phyloP scores from a whole-genome alignment of 306 rosid genomes.

The Corylus heterophylla region DNA sequence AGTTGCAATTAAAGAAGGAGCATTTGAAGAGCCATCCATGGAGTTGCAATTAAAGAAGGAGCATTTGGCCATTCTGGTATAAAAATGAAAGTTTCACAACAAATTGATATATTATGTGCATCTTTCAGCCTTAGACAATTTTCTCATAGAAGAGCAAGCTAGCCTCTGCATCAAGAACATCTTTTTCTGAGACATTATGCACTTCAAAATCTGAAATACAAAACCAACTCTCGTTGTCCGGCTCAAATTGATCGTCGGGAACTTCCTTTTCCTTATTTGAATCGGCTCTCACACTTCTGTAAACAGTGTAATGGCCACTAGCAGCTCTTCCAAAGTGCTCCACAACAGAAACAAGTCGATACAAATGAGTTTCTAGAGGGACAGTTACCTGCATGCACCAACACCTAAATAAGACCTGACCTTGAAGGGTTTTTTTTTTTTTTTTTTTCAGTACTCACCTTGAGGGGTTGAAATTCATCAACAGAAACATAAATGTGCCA shows the following conservation, averaged over 20 bases:
- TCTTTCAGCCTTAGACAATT: slow-evolving; percentile 40
- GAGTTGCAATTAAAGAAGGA: neutral
- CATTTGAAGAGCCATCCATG: neutral
- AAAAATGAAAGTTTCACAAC: slow-evolving; percentile 6
- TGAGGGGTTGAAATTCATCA: neutral
- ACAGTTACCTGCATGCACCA: slow-evolving; percentile 57
- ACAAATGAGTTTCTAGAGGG: slow-evolving; percentile 48
- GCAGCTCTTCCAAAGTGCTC: slow-evolving; percentile 86
- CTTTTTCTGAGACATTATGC: slow-evolving; percentile 57
- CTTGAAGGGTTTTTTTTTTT: neutral
- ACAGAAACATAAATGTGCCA: neutral
- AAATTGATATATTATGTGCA: neutral
- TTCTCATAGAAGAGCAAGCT: slow-evolving; percentile 91
- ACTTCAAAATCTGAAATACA: slow-evolving; percentile 84
- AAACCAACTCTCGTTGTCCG: slow-evolving; percentile 53
- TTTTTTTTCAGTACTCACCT: neutral
- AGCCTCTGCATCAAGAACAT: slow-evolving; percentile 80
- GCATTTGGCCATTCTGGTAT: neutral
- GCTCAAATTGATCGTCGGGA: slow-evolving; percentile 26
- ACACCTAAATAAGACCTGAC: neutral
- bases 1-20: neutral
- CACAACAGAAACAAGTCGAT: slow-evolving; percentile 77
- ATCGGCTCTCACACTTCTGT: slow-evolving; percentile 53
- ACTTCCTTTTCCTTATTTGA: slow-evolving; percentile 27
- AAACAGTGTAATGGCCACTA: slow-evolving; percentile 91